phyloP scores from a whole-genome alignment of 1,284 basidiomycete genomes.

The Chondrostereum purpureum region DNA sequence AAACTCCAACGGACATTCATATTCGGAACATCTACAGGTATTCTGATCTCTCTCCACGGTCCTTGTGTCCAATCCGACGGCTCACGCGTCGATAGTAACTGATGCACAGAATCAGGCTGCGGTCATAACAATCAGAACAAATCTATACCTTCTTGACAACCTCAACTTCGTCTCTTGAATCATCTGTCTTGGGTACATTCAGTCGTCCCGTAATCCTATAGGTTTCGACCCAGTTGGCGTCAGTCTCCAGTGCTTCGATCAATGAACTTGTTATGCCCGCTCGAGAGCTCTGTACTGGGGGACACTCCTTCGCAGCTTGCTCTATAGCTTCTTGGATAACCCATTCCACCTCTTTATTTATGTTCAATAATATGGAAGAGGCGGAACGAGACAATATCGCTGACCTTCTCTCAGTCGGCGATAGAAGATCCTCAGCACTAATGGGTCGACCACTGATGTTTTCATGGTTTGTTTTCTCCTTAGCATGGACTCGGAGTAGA shows the following conservation, averaged over 20 bases:
- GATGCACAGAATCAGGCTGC: too few relatives aligned
- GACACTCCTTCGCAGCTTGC: slow-evolving; percentile 29
- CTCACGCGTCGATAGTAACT: too few relatives aligned
- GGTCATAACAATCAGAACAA: too few relatives aligned
- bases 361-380: slow-evolving; percentile 7
- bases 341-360: slow-evolving; percentile 49
- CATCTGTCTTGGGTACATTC: slow-evolving; percentile 40
- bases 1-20: slow-evolving; percentile 54
- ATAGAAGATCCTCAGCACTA: slow-evolving; percentile 60
- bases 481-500: too few relatives aligned
- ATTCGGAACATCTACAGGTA: slow-evolving; percentile 77
- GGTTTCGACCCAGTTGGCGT: slow-evolving; percentile 58
- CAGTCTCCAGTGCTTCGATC: slow-evolving; percentile 53
- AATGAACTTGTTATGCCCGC: slow-evolving; percentile 39
- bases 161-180: slow-evolving; percentile 30
- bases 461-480: too few relatives aligned
- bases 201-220: slow-evolving; percentile 68
- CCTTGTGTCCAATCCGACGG: slow-evolving; percentile 28
- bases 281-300: slow-evolving; percentile 26
- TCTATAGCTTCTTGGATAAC: slow-evolving; percentile 48
- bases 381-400: slow-evolving; percentile 7
- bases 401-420: slow-evolving; percentile 71
- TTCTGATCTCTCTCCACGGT: slow-evolving; percentile 63
- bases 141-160: slow-evolving; percentile 39
- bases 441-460: slow-evolving; percentile 56